These are phyloP conservation scores for Jackrogersella multiformis DNA, from an alignment of 495 filamentous ascomycete genomes.

Conservation along the genomic window DNA sequence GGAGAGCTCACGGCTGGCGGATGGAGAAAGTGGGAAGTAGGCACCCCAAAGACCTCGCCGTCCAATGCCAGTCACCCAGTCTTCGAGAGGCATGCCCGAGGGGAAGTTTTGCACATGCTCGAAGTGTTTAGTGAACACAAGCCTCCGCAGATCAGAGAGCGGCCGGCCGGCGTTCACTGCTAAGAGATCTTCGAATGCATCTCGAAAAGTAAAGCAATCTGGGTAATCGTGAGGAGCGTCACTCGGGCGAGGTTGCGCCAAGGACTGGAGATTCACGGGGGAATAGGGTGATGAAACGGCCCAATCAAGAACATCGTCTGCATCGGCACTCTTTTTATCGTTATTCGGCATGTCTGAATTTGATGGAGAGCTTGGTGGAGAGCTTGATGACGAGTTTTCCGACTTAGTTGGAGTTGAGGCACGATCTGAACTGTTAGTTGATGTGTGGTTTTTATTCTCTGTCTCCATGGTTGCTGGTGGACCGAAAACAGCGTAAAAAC, in stretches of 20 bases:
- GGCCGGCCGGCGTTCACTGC: constrained; percentile 40
- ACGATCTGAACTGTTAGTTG: background rate
- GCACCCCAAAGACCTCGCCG: constrained; percentile 35
- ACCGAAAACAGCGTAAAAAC: constrained; percentile 48
- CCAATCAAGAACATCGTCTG: constrained; percentile 34
- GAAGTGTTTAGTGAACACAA: constrained; percentile 10
- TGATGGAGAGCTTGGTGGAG: background rate
- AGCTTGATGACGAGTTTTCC: background rate
- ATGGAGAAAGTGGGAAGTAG: constrained; percentile 33
- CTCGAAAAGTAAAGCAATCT: constrained; percentile 48
- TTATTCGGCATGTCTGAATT: background rate
- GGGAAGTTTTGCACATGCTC: constrained; percentile 16
- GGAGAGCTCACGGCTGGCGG: constrained; percentile 9
- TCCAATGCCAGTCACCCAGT: constrained; percentile 30
- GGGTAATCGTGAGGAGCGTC: constrained; percentile 39
- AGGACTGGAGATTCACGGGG: constrained; percentile 46
- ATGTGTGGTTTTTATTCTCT: background rate
- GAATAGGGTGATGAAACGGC: constrained; percentile 48
- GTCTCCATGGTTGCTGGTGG: background rate
- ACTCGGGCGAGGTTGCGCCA: constrained; percentile 39
- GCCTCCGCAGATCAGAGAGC: constrained; percentile 18
- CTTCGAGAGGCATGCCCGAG: constrained; percentile 22
- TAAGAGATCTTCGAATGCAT: constrained; percentile 57
- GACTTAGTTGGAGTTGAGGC: background rate
- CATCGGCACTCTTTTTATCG: background rate